Evolutionary conservation across 352 stramenopile genomes (phyloP).

Genomic region (Phytophthora citricola): DNA sequence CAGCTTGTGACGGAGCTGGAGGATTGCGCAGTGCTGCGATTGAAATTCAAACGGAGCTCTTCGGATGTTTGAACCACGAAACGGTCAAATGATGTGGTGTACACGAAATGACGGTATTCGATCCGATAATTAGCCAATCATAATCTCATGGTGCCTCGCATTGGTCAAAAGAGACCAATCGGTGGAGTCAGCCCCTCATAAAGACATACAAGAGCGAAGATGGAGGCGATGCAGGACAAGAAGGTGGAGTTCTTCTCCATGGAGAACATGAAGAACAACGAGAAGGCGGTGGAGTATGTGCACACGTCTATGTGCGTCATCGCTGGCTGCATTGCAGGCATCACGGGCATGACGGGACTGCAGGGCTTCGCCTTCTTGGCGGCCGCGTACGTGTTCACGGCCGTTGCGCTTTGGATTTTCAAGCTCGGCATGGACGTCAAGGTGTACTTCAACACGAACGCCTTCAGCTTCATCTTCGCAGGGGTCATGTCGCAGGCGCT

Average conservation of each 20-base stretch:
- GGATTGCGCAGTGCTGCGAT: conserved; percentile 41
- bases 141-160: too few relatives aligned
- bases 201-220: conserved; percentile 11
- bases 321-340: conserved; percentile 80
- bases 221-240: conserved; percentile 75
- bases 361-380: conserved; percentile 80
- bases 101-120: too few relatives aligned
- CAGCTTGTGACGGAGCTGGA: conserved; percentile 17
- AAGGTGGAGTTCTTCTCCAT: conserved; percentile 89
- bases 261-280: conserved; percentile 88
- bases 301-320: conserved; percentile 89
- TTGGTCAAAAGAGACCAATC: too few relatives aligned
- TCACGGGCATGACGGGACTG: conserved; percentile 80
- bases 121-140: too few relatives aligned
- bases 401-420: conserved; percentile 63
- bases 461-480: conserved; percentile 71
- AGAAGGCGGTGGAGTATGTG: conserved; percentile 77
- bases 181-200: background rate
- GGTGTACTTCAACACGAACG: conserved; percentile 84
- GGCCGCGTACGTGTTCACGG: conserved; percentile 70
- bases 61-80: conserved; percentile 37
- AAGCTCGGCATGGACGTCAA: conserved; percentile 83
- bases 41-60: conserved; percentile 24
- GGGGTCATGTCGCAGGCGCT: conserved; percentile 79
- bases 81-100: background rate